phyloP scores from a whole-genome alignment of 2,329 filamentous ascomycete genomes.

The Arthroderma uncinatum region DNA sequence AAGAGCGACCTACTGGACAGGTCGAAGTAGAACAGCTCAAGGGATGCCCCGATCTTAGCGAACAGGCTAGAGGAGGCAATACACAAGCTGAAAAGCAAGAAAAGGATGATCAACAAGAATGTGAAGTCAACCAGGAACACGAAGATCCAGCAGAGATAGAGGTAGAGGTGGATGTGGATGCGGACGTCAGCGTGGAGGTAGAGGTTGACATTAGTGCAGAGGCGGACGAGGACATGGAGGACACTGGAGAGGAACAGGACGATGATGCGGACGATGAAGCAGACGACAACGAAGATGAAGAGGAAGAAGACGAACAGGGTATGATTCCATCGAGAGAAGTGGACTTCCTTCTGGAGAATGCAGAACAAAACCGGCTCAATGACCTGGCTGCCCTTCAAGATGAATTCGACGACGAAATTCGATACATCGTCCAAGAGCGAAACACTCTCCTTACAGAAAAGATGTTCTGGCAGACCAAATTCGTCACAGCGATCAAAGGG shows the following conservation, averaged over 20 bases:
- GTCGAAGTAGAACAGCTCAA: too few species aligned
- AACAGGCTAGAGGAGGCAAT: not conserved
- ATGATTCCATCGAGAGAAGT: slow-evolving; percentile 6
- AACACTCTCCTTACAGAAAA: not conserved
- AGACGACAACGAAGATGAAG: not conserved
- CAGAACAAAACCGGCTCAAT: slow-evolving; percentile 5
- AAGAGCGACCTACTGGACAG: not conserved
- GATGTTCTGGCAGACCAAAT: slow-evolving; percentile 7
- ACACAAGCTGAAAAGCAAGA: not conserved
- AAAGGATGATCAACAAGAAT: not conserved
- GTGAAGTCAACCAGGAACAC: not conserved
- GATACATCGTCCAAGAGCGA: not conserved
- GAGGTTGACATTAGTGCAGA: not conserved
- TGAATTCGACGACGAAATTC: slow-evolving; percentile 8
- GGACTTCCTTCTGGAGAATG: slow-evolving; percentile 7
- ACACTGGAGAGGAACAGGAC: not conserved
- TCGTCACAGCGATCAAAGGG: slow-evolving; percentile 5
- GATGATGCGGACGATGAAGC: not conserved
- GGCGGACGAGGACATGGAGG: not conserved
- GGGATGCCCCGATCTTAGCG: not conserved
- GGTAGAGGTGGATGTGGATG: too few species aligned
- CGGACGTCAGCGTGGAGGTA: not conserved
- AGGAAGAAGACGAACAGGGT: not conserved
- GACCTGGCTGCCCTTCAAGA: slow-evolving; percentile 3
- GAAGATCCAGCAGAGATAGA: not conserved